These are phyloP conservation scores for Symbiotaphrina buchneri DNA, from an alignment of 495 filamentous ascomycete genomes.

Conservation along the genomic window DNA sequence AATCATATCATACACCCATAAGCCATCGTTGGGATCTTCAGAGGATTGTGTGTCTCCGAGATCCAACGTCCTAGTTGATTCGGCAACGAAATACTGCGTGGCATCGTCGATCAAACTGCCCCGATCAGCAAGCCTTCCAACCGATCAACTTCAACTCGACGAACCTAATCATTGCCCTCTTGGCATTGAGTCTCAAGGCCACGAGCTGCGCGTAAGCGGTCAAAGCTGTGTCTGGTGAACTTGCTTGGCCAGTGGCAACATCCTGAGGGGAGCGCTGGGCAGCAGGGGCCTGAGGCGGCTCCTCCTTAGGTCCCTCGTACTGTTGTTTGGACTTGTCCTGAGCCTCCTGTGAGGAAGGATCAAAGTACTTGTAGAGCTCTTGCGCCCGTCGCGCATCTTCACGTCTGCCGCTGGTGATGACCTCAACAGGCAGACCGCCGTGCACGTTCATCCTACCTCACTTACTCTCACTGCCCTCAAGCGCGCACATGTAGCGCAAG, in stretches of 20 bases:
- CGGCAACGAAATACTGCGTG: slow-evolving; percentile 29
- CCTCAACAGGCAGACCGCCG: too few species aligned
- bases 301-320: not conserved
- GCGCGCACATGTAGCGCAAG: too few species aligned
- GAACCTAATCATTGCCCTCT: slow-evolving; percentile 6
- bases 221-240: slow-evolving; percentile 7
- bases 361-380: slow-evolving; percentile 9
- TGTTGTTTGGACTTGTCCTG: not conserved
- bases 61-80: slow-evolving; percentile 21
- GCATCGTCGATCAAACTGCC: slow-evolving; percentile 15
- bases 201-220: slow-evolving; percentile 8
- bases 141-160: not conserved
- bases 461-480: too few species aligned
- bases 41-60: slow-evolving; percentile 13
- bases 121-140: not conserved
- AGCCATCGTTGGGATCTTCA: too few species aligned
- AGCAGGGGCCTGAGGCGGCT: too few species aligned
- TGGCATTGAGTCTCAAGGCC: slow-evolving; percentile 7
- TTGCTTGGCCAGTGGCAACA: not conserved
- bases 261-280: too few species aligned
- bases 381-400: slow-evolving; percentile 1
- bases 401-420: too few species aligned
- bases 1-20: too few species aligned
- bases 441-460: too few species aligned
- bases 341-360: too few species aligned